Conservation (phyloP, 345 rosid species). For the Stellera chamaejasme region DNA sequence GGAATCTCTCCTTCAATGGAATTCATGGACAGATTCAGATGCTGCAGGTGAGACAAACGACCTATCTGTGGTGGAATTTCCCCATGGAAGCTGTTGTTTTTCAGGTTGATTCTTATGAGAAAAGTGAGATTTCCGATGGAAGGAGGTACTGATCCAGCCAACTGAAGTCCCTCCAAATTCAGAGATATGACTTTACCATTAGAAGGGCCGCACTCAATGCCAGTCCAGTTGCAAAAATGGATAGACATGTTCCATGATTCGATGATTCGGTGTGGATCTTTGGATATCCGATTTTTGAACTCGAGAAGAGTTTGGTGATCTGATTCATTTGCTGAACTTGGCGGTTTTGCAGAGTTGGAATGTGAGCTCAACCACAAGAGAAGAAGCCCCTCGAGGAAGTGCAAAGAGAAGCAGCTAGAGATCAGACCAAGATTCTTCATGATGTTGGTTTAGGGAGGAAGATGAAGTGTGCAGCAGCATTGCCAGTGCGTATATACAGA, state of each 20-base stretch:
- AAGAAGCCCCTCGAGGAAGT: too few species aligned
- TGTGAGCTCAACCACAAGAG: too few species aligned
- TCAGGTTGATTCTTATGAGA: constrained; percentile 12
- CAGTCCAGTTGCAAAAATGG: constrained; percentile 12
- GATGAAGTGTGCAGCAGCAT: too few species aligned
- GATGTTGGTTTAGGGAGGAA: too few species aligned
- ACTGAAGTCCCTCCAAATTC: not conserved
- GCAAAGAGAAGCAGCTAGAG: too few species aligned
- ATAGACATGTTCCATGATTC: constrained; percentile 16
- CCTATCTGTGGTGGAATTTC: constrained; percentile 15
- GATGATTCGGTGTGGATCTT: constrained; percentile 11
- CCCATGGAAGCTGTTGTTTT: constrained; percentile 9
- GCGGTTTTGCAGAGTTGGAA: too few species aligned
- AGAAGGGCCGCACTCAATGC: constrained; percentile 4
- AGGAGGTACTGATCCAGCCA: constrained; percentile 15
- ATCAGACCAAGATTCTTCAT: too few species aligned
- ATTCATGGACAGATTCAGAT: constrained; percentile 11
- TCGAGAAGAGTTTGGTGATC: constrained; percentile 12
- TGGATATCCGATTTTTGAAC: constrained; percentile 4
- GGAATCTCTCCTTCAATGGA: constrained; percentile 11
- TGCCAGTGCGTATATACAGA: too few species aligned
- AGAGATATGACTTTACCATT: constrained; percentile 11
- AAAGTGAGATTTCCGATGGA: constrained; percentile 20
- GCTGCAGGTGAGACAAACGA: constrained; percentile 4
- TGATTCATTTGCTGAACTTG: constrained; percentile 4